These are phyloP conservation scores for Talaromyces piceae DNA, from an alignment of 2,329 filamentous ascomycete species.

Conservation along the genomic window DNA sequence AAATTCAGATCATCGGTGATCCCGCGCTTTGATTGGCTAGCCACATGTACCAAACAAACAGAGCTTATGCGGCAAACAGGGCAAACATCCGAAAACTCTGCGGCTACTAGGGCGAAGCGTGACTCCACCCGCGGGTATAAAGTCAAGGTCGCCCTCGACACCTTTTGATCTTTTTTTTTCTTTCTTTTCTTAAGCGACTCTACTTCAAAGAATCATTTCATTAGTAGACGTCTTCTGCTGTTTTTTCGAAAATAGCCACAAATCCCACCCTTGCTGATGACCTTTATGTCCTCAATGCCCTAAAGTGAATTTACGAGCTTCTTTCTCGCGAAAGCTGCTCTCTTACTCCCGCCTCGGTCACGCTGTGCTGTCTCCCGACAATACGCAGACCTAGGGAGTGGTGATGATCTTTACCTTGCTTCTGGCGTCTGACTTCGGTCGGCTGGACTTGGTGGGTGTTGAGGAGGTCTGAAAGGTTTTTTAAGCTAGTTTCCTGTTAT, in stretches of 20 bases:
- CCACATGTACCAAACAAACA: not conserved
- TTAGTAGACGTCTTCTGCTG: conserved; percentile 92
- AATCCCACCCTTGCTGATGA: conserved; percentile 93
- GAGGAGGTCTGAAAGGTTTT: conserved; percentile 82
- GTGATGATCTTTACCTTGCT: conserved; percentile 89
- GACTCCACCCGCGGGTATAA: conserved; percentile 20
- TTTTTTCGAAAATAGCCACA: conserved; percentile 85
- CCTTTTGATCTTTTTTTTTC: conserved; percentile 22
- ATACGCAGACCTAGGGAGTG: conserved; percentile 61
- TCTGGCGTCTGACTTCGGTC: conserved; percentile 67
- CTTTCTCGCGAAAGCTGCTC: conserved; percentile 4
- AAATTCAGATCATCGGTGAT: not conserved
- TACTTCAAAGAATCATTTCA: conserved; percentile 81
- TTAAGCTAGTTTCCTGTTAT: conserved; percentile 46
- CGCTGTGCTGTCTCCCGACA: conserved; percentile 2
- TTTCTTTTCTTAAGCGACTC: conserved; percentile 12
- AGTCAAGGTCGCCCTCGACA: conserved; percentile 12
- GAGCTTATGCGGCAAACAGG: conserved; percentile 12
- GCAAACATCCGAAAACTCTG: conserved; percentile 14
- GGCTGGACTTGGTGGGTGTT: conserved; percentile 68
- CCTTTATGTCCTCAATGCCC: conserved; percentile 71
- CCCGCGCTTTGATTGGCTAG: conserved; percentile 1
- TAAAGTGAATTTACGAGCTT: conserved; percentile 67
- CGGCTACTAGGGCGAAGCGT: not conserved
- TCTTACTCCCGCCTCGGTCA: conserved; percentile 39